Base-by-base conservation (phyloP, 2,329 filamentous ascomycete species). In the Tolypocladium cylindrosporum region DNA sequence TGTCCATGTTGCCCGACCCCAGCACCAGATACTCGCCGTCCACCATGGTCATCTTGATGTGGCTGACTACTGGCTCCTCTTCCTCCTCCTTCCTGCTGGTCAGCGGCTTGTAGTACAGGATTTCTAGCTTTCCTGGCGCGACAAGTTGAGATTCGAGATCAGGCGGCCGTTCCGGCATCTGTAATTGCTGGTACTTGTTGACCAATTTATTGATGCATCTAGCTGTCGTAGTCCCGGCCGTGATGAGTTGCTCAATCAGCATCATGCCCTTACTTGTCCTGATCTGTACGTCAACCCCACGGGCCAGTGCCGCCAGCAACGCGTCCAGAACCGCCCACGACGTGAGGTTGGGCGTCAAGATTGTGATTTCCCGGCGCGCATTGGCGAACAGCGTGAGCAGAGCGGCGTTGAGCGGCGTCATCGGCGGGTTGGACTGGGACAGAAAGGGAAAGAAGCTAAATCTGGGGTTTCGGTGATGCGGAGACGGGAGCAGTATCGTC, bases 1-100 rank as follows among this genome's bases (percentile, higher is more conserved):
- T 81, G 72, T 95, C 90, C 79, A 92, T 84, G 68, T 95, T 95
- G 1, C 89, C 90, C 21, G 88, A 92, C 0, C 90, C 90, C 3
- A 94, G 73, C 1, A 94, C 77, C 1, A 86, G 76, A 24, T 85
- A 83, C 60, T 84, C 77, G 1, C 77, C 77, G 68, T 95, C 90
- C 3, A 93, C 81, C 57, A 91, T 78, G 0, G 84, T 87, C 67
- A 91, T 79, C 71, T 95, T 95, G 58, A 93, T 75, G 72, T 95
- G 90, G 5, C 85, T 86, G 56, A 90, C 85, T 2, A 88, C 83
- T 0, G 89, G 88, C 65, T 89, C 84, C 21, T 80, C 76, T 0
- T 67, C 68, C 58, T 66, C 55, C 27, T 63, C 60, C 16, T 58
- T 55, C 55, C 69, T 65, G 51, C 43, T 65, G 42, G 58, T 71